Percentiles rank a stretch among this genome's conserved stretches.
Conservation (phyloP, 2,329 filamentous ascomycete genomes). For the Pestalotiopsis sp. region DNA sequence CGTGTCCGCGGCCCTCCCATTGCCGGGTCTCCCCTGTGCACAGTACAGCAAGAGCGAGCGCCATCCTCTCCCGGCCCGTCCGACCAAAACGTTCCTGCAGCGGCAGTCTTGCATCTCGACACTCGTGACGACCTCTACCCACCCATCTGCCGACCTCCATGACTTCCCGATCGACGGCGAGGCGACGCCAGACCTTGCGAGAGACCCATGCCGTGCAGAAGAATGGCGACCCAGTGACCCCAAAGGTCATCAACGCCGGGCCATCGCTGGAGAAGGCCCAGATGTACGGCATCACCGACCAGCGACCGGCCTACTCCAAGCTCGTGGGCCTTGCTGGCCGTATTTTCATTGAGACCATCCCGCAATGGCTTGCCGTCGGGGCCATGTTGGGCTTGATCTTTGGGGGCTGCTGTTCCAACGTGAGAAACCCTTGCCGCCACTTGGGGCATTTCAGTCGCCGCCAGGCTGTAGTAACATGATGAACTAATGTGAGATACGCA, state of each 20-base stretch:
- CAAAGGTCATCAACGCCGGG: slow-evolving; percentile 56
- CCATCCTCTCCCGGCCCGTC: not conserved
- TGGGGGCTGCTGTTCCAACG: slow-evolving; percentile 93
- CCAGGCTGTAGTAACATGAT: slow-evolving; percentile 14
- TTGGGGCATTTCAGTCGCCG: not conserved
- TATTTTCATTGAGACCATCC: slow-evolving; percentile 60
- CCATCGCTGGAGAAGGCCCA: slow-evolving; percentile 57
- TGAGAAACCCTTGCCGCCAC: slow-evolving; percentile 42
- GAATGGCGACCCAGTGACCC: slow-evolving; percentile 41
- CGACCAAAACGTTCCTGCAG: not conserved
- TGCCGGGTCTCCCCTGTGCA: not conserved
- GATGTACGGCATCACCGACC: slow-evolving; percentile 57
- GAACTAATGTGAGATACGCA: slow-evolving; percentile 42
- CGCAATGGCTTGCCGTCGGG: slow-evolving; percentile 64
- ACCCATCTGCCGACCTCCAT: slow-evolving; percentile 31
- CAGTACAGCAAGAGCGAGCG: not conserved
- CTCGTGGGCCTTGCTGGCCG: slow-evolving; percentile 53
- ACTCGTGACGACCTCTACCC: slow-evolving; percentile 24
- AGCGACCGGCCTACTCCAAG: slow-evolving; percentile 50
- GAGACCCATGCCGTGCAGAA: slow-evolving; percentile 45
- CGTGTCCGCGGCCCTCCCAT: not conserved
- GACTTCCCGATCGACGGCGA: slow-evolving; percentile 42
- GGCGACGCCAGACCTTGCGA: slow-evolving; percentile 48
- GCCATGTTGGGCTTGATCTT: slow-evolving; percentile 86
- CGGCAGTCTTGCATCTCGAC: slow-evolving; percentile 15